These are phyloP conservation scores for Kwoniella pini DNA, from an alignment of 768 basidiomycete species.

Conservation along the genomic window DNA sequence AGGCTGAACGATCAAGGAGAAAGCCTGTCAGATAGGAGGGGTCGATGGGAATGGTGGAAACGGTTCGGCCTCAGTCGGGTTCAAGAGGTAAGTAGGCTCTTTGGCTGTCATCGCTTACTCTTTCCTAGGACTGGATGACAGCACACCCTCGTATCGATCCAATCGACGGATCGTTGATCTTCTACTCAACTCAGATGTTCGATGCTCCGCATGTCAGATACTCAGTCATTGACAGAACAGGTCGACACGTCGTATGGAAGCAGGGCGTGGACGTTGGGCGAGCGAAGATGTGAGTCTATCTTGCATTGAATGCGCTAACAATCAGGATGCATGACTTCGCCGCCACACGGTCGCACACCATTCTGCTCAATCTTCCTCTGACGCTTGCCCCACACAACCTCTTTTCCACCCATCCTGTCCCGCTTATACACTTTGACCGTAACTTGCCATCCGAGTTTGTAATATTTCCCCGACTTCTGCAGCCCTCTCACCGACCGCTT, in stretches of 20 bases:
- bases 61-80: slow-evolving; percentile 37
- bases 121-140: slow-evolving; percentile 71
- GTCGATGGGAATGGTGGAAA: slow-evolving; percentile 38
- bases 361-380: slow-evolving; percentile 57
- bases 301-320: not conserved
- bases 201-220: slow-evolving; percentile 44
- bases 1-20: slow-evolving; percentile 41
- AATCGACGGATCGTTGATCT: slow-evolving; percentile 46
- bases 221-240: slow-evolving; percentile 49
- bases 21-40: slow-evolving; percentile 27
- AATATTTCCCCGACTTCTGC: slow-evolving; percentile 51
- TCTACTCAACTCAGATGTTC: slow-evolving; percentile 53
- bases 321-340: slow-evolving; percentile 58
- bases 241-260: slow-evolving; percentile 50
- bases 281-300: slow-evolving; percentile 48
- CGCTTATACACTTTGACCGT: slow-evolving; percentile 54
- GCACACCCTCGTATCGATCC: slow-evolving; percentile 76
- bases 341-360: slow-evolving; percentile 53
- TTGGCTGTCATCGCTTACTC: slow-evolving; percentile 54
- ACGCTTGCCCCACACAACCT: slow-evolving; percentile 55
- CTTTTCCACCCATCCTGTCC: slow-evolving; percentile 45
- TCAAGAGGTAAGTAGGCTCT: slow-evolving; percentile 41
- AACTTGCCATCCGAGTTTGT: slow-evolving; percentile 54
- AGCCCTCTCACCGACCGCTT: slow-evolving; percentile 27
- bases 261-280: slow-evolving; percentile 46